A percentile compares a stretch with the other conserved stretches of the same genome.
Conservation (phyloP, 2,329 filamentous ascomycete genomes). For the Dothidotthia symphoricarpi region DNA sequence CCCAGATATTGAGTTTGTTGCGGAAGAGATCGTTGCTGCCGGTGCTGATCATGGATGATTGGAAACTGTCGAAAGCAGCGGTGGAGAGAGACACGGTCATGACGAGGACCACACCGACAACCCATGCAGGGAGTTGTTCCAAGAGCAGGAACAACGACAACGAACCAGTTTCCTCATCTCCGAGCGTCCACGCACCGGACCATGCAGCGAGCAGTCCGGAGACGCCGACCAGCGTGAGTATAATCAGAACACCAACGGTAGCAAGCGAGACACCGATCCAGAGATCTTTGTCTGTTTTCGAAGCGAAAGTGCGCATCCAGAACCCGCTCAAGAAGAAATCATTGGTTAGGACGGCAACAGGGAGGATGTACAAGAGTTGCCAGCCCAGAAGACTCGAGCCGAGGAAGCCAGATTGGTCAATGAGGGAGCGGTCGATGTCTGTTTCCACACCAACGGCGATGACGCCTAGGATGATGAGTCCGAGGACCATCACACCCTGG, state of each 20-base stretch:
- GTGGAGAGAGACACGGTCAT: slow-evolving; percentile 77
- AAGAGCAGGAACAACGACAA: slow-evolving; percentile 75
- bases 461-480: slow-evolving; percentile 71
- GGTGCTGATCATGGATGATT: slow-evolving; percentile 81
- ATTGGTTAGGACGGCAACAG: slow-evolving; percentile 77
- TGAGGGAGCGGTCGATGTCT: slow-evolving; percentile 66
- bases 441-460: slow-evolving; percentile 76
- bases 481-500: slow-evolving; percentile 74
- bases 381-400: slow-evolving; percentile 71
- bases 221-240: slow-evolving; percentile 70
- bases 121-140: slow-evolving; percentile 70
- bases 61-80: slow-evolving; percentile 75
- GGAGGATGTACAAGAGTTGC: slow-evolving; percentile 82
- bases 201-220: slow-evolving; percentile 75
- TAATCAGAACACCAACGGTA: slow-evolving; percentile 60
- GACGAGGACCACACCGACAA: slow-evolving; percentile 76
- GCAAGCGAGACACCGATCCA: slow-evolving; percentile 72
- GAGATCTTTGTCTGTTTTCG: slow-evolving; percentile 74
- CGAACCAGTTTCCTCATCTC: slow-evolving; percentile 61
- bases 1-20: slow-evolving; percentile 74
- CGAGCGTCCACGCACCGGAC: slow-evolving; percentile 69
- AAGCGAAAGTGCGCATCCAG: slow-evolving; percentile 81
- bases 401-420: slow-evolving; percentile 68
- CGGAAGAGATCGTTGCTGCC: slow-evolving; percentile 82
- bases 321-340: slow-evolving; percentile 84